Percentiles rank a stretch among this genome's conserved stretches.
Evolutionary conservation across 805 yeast genomes (phyloP).

Genomic region (Candida glaebosa): DNA sequence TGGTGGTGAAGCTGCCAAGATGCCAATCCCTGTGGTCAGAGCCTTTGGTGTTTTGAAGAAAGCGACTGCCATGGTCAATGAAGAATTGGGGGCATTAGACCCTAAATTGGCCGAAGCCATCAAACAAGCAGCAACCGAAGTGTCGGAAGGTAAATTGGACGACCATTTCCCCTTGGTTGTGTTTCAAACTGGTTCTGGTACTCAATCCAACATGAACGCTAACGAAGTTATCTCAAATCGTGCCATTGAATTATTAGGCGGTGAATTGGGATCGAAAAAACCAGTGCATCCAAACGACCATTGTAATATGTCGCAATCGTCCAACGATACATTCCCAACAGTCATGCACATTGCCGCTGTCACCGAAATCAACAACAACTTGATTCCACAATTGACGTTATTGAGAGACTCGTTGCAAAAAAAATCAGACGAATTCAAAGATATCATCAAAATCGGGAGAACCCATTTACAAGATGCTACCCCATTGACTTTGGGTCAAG

Average conservation of each 20-base stretch:
- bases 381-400: constrained; percentile 75
- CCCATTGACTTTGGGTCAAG: constrained; percentile 96
- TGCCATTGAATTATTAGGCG: constrained; percentile 95
- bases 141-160: constrained; percentile 82
- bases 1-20: constrained; percentile 85
- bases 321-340: constrained; percentile 98
- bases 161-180: constrained; percentile 98
- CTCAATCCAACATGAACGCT: constrained; percentile 98
- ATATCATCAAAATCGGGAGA: constrained; percentile 97
- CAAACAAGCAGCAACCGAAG: constrained; percentile 93
- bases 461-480: constrained; percentile 99
- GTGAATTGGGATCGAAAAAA: constrained; percentile 82
- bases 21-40: constrained; percentile 86
- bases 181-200: constrained; percentile 98
- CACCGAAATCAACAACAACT: constrained; percentile 68
- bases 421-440: constrained; percentile 79
- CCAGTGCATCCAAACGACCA: constrained; percentile 99
- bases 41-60: constrained; percentile 94
- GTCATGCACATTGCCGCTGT: constrained; percentile 99
- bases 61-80: constrained; percentile 91
- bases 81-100: constrained; percentile 73
- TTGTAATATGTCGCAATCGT: constrained; percentile 97
- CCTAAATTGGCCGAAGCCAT: constrained; percentile 82
- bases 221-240: constrained; percentile 98
- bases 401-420: constrained; percentile 75